Conservation (phyloP, 176 grass and related monocot genomes). For the Bothriochloa decipiens region DNA sequence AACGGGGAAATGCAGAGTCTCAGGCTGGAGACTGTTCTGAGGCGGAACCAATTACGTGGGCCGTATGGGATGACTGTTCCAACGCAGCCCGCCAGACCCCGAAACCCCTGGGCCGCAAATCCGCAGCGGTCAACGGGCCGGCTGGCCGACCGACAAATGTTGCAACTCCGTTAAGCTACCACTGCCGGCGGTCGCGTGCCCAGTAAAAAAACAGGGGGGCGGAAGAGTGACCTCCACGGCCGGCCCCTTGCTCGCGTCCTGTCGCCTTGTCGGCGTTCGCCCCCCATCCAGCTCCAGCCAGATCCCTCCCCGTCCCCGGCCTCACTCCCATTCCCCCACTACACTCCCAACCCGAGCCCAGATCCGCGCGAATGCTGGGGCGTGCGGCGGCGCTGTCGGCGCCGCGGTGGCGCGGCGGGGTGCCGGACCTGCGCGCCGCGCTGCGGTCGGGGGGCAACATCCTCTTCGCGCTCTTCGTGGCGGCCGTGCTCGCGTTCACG, state of each 20-base stretch:
- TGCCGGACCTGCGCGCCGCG: conserved; percentile 52
- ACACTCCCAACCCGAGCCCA: conserved; percentile 2
- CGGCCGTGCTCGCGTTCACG: conserved; percentile 85
- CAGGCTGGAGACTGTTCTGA: too few species aligned
- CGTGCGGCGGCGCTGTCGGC: conserved; percentile 36
- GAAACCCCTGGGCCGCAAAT: too few species aligned
- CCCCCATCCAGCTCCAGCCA: too few species aligned
- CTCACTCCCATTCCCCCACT: conserved; percentile 14
- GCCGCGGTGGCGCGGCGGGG: conserved; percentile 47
- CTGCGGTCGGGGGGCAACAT: conserved; percentile 72
- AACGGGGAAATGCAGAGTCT: too few species aligned
- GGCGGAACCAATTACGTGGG: too few species aligned
- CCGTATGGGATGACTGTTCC: too few species aligned
- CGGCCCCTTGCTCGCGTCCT: background rate
- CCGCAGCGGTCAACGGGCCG: too few species aligned
- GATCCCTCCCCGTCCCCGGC: conserved; percentile 28
- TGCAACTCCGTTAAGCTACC: background rate
- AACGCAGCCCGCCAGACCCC: too few species aligned
- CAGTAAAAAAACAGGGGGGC: too few species aligned
- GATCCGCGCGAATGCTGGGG: conserved; percentile 56
- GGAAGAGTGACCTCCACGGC: background rate
- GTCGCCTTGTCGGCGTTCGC: conserved; percentile 33
- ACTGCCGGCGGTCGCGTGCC: background rate
- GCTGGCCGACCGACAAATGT: too few species aligned
- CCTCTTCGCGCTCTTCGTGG: conserved; percentile 88